Base-by-base conservation (phyloP, 164 flowering plant genomes). In the Houttuynia cordata region DNA sequence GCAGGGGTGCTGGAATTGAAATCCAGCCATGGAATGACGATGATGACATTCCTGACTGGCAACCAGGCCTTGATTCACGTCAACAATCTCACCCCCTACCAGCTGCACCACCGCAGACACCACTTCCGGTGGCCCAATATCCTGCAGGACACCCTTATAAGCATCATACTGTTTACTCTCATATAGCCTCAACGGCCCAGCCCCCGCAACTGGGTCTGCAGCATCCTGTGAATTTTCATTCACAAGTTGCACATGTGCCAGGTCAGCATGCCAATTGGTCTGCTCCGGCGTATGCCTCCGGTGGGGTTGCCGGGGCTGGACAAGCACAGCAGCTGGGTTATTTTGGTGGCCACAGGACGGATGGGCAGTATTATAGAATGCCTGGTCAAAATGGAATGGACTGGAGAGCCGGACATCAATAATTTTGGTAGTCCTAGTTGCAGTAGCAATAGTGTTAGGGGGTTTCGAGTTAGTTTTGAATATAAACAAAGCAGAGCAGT, bases 11-110 rank as follows among this genome's bases (percentile, higher is more conserved):
- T 58, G 66, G 79, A 51, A 24, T 72, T 55, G 73, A 72, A 25
- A 67, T 67, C 25, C 69, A 82, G 60, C 76, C 84, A 0, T 87
- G 91, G 93, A 75, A 82, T 45, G 98, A 89, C 41, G 86, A 80
- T 34, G 88, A 86, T 56, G 99, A 94, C 60, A 94, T 94, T 13
- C 99, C 99, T 0, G 97, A 94, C 66, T 94, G 99, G 99, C 82
- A 76, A 51, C 97, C 97, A 7, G 76, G 75, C 10, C 64, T 62
- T 15, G 67, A 62, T 1, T 58, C 65, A 14, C 63, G 70, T 24
- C 71, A 41, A 1, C 68, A 62, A 1, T 65, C 68, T 0, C 61
- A 59, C 1, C 67, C 67, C 0, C 60, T 53, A 62, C 20, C 79
- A 71, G 37, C n/a, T n/a, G n/a, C n/a, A n/a, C n/a, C n/a, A n/a